phyloP scores from a whole-genome alignment of 805 yeast species.

The Ogataea salicorniae region DNA sequence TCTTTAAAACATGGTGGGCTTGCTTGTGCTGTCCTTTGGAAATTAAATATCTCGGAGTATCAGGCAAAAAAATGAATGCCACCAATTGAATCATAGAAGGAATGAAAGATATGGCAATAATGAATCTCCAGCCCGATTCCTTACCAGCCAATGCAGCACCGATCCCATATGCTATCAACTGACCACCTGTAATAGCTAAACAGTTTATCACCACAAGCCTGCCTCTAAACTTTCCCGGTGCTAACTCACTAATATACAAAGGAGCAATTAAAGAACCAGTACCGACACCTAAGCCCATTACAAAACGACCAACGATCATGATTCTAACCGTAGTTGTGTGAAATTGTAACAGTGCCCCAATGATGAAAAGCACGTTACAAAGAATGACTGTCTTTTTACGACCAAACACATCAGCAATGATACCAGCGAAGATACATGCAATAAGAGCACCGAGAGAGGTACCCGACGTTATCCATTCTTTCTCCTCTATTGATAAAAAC shows the following conservation, averaged over 20 bases:
- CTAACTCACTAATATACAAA: slow-evolving; percentile 83
- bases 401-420: slow-evolving; percentile 79
- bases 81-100: slow-evolving; percentile 78
- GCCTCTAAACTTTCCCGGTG: slow-evolving; percentile 90
- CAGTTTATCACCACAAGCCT: slow-evolving; percentile 85
- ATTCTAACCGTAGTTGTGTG: slow-evolving; percentile 79
- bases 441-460: slow-evolving; percentile 91
- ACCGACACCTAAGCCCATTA: slow-evolving; percentile 97
- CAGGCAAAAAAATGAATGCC: slow-evolving; percentile 83
- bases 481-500: slow-evolving; percentile 38
- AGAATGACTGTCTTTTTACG: slow-evolving; percentile 76
- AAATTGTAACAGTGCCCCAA: slow-evolving; percentile 83
- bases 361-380: slow-evolving; percentile 70
- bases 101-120: slow-evolving; percentile 84
- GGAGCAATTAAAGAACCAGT: slow-evolving; percentile 94
- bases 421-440: slow-evolving; percentile 74
- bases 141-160: slow-evolving; percentile 81
- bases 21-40: slow-evolving; percentile 58
- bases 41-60: slow-evolving; percentile 87
- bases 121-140: slow-evolving; percentile 84
- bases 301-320: slow-evolving; percentile 86
- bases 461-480: slow-evolving; percentile 77
- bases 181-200: slow-evolving; percentile 91
- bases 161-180: slow-evolving; percentile 86
- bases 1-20: slow-evolving; percentile 63